Base-by-base conservation (phyloP, 2,329 filamentous ascomycete species). In the Mollisiaceae sp. region DNA sequence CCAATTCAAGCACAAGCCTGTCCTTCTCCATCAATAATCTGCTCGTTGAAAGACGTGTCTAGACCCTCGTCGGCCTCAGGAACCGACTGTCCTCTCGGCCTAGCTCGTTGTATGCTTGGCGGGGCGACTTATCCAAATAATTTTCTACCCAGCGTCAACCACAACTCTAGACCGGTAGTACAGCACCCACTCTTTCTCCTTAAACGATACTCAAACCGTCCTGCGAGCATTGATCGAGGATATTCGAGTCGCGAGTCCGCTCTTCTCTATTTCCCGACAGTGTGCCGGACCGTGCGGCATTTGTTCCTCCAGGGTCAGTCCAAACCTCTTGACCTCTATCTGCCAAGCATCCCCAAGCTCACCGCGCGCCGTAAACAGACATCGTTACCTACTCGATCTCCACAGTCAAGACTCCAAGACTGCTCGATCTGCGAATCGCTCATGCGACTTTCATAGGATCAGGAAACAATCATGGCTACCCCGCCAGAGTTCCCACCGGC, bases 381-480 rank as follows among this genome's bases (percentile, higher is more conserved):
- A 45, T 60, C 56, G 27, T 41, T 38, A n/a, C 59, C 36, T 41
- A 14, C 55, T 14, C 55, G 52, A 43, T 56, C 50, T 6, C 58
- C 27, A 60, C 52, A 61, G 35, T 63, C 20, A 2, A 63, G 20
- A 35, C 20, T 41, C 50, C 52, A 45, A 60, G 14, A 36, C 43
- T 43, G 39, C 35, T 55, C 45, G 35, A 32, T 24, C 38, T 32
- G 1, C 20, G 20, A 8, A 56, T 47, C 50, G 32, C 62, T 43
- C 60, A 69, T 69, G 67, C 63, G 59, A 66, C 41, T 22, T 36
- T 43, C 45, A 61, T 63, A 65, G 38, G 60, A 54, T 22, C 39
- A 39, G 39, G 47, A 58, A 65, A 62, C 47, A 66, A 60, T 43
- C 8, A 74, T 74, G 70, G 69, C 68, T 62, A 68, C 69, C 64